Conservation (phyloP, 768 basidiomycete species). For the Boletus bicolor region DNA sequence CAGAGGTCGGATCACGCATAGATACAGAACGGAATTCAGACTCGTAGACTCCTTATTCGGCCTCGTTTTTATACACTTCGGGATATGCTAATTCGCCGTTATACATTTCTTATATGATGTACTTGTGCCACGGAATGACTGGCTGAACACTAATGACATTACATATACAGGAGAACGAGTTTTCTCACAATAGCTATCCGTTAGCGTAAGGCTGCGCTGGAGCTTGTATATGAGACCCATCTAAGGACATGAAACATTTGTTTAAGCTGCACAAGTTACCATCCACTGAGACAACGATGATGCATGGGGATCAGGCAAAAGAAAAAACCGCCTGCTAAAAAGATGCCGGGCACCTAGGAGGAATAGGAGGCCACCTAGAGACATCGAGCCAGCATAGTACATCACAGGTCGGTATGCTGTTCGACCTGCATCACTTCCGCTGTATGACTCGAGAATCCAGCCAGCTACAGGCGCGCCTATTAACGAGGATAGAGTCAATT, state of each 20-base stretch:
- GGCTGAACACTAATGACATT: neutral
- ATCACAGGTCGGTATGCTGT: slow-evolving; percentile 31
- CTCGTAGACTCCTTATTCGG: neutral
- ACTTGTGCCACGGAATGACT: neutral
- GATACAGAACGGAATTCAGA: neutral
- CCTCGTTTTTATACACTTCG: neutral
- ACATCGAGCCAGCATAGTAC: slow-evolving; percentile 29
- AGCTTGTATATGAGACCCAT: neutral
- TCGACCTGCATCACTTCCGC: slow-evolving; percentile 18
- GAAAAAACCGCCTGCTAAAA: slow-evolving; percentile 8
- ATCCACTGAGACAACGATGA: neutral
- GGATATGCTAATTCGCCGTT: neutral
- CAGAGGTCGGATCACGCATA: slow-evolving; percentile 29
- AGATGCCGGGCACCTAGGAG: slow-evolving; percentile 13
- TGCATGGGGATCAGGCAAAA: slow-evolving; percentile 7
- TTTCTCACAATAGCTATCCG: neutral
- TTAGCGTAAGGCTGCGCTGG: neutral
- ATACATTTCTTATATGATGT: neutral
- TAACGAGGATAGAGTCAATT: neutral
- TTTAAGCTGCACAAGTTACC: neutral
- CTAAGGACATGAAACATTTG: neutral
- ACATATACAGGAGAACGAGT: neutral
- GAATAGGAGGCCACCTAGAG: slow-evolving; percentile 23
- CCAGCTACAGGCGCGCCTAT: slow-evolving; percentile 30
- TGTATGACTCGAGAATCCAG: slow-evolving; percentile 28